Base-by-base conservation (phyloP, 495 filamentous ascomycete species). In the Saxophila tyrrhenica region DNA sequence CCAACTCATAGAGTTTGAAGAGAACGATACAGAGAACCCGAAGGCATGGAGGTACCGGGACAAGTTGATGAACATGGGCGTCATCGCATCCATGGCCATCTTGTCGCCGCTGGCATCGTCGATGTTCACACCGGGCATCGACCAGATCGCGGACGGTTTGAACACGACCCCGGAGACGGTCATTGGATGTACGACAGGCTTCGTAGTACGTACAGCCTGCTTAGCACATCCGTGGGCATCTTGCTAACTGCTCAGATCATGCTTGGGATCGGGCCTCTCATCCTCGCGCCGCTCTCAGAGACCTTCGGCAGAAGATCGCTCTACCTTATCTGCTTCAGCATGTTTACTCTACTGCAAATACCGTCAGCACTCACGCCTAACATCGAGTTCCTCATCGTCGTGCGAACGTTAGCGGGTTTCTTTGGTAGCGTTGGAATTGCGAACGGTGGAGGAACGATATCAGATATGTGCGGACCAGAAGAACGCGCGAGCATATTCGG, bases 101-200 rank as follows among this genome's bases (percentile, higher is more conserved):
- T 58, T 72, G 10, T 64, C 62, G 41, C 71, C 71, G 2, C 55
- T 71, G 22, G 70, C 71, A 13, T 64, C 60, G 41, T 65, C 63
- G 22, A 73, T 73, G 69, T 73, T 72, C 57, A 69, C 69, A 2
- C 70, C 69, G 1, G 69, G 70, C 19, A 72, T 73, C 38, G 59
- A 59, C 10, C 64, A 72, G 47, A 73, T 73, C 21, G 71, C 69
- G 1, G 55, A 64, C 35, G 61, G 60, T 24, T 54, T 73, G 3
- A 53, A 69, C 13, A 66, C 63, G 9, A 60, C 46, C 1, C 22
- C 39, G 5, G 51, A 57, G 39, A 59, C 44, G 7, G 65, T 72
- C 13, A 66, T 72, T 25, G 71, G 51, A 1, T 60, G 62, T 16
- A 63, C 61, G 13, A 65, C 62, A 13, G 62, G 62, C 22, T 65